phyloP scores from a whole-genome alignment of 2,329 filamentous ascomycete genomes.

The Stromatinia cepivora region DNA sequence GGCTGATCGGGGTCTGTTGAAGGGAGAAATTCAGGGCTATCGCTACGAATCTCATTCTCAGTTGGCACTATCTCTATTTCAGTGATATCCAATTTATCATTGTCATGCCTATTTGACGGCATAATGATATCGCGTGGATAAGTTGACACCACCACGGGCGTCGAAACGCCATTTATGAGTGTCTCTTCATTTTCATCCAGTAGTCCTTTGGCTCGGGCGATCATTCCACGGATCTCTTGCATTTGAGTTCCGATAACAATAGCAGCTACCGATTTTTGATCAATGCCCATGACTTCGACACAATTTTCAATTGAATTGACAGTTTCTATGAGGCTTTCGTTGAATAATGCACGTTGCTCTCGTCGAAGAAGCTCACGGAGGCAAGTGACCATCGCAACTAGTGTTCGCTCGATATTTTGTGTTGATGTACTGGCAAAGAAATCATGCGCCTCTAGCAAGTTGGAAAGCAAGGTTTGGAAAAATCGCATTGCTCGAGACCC shows the following conservation, averaged over 20 bases:
- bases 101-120: conserved; percentile 6
- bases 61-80: conserved; percentile 42
- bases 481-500: conserved; percentile 16
- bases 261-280: not conserved
- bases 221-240: conserved; percentile 8
- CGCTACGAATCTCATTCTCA: conserved; percentile 37
- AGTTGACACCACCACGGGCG: conserved; percentile 2
- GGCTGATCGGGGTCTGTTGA: conserved; percentile 25
- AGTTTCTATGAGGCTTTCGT: conserved; percentile 9
- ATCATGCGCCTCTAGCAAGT: not conserved
- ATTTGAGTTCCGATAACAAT: not conserved
- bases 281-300: not conserved
- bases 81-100: conserved; percentile 37
- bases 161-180: not conserved
- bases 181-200: not conserved
- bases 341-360: conserved; percentile 12
- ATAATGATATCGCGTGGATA: conserved; percentile 16
- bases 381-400: conserved; percentile 8
- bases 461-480: not conserved
- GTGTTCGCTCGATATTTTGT: not conserved
- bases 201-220: conserved; percentile 6
- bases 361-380: conserved; percentile 17
- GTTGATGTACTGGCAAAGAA: not conserved
- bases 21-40: conserved; percentile 31
- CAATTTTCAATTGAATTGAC: not conserved